Evolutionary conservation across 345 rosid genomes (phyloP).

Genomic region (Lepidium didymum): DNA sequence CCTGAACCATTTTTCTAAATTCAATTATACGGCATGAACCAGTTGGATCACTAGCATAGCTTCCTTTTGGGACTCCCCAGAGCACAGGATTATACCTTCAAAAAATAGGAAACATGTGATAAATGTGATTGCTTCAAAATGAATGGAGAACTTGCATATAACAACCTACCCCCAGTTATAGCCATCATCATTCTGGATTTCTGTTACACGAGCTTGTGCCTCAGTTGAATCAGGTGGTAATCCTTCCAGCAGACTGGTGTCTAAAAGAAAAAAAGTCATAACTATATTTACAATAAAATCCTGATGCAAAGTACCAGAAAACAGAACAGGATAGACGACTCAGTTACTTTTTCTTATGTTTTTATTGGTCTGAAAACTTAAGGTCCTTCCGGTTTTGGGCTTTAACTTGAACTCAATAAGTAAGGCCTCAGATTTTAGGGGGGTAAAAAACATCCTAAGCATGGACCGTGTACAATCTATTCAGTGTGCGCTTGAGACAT

Average conservation of each 20-base stretch:
- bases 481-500: slow-evolving; percentile 4
- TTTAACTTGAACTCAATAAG: slow-evolving; percentile 1
- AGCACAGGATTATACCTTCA: slow-evolving; percentile 91
- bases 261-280: slow-evolving; percentile 36
- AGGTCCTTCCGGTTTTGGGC: not conserved
- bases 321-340: not conserved
- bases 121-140: slow-evolving; percentile 8
- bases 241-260: slow-evolving; percentile 50
- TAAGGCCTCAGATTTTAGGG: not conserved
- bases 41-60: slow-evolving; percentile 77
- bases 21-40: slow-evolving; percentile 68
- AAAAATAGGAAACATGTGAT: slow-evolving; percentile 19
- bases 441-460: not conserved
- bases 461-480: not conserved
- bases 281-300: not conserved
- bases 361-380: not conserved
- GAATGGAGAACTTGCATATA: slow-evolving; percentile 5
- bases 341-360: not conserved
- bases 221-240: slow-evolving; percentile 73
- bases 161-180: slow-evolving; percentile 92
- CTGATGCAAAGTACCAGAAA: not conserved
- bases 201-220: slow-evolving; percentile 70
- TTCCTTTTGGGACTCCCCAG: slow-evolving; percentile 98
- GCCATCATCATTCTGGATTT: slow-evolving; percentile 70
- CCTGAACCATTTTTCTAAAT: slow-evolving; percentile 97